Evolutionary conservation across 345 rosid genomes (phyloP), one percentile per base, ranked within the genome.

Genomic region (Eucalyptus guilfoylei): DNA sequence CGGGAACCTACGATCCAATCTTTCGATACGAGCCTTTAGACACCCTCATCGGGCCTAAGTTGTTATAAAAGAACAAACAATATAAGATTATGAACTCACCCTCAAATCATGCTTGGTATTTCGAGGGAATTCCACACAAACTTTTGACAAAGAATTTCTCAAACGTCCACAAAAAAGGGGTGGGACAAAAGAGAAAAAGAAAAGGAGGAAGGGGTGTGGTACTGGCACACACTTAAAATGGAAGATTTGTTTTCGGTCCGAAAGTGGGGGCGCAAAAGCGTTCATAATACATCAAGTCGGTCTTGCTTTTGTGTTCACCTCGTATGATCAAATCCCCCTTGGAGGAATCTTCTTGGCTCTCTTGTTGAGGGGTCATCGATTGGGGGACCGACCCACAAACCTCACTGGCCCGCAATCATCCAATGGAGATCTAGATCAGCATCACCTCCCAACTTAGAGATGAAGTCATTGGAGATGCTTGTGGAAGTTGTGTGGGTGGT

Each of bases 231-330:
- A 42, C 87, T 88, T 85, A 83, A 80, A 42, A 88, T 40, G 87
- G 87, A 85, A 81, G 89, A 86, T 81, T 85, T 55, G 58, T 80
- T 88, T 88, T 88, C 89, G 89, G 89, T 85, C 87, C 87, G 58
- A 83, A 88, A 88, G 89, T 50, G 48, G 76, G 89, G 67, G 87
- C 83, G 42, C 45, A 72, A 72, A 72, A 72, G 83, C 83, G 83
- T 72, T 72, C 26, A 72, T 19, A 37, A 72, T 72, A 76, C 83
- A 76, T 76, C 83, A 76, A 37, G 83, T 76, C 83, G 83, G 83
- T 40, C 62, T 37, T 76, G 83, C 83, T 76, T 72, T 37, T 72
- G 80, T 69, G 81, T 72, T 72, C 81, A 34, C 81, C 81, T 72
- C 81, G 81, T 72, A 72, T 72, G 81, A 72, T 72, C 81, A 72